phyloP scores from a whole-genome alignment of 2,329 filamentous ascomycete genomes.

The Neofusicoccum umdonicola region DNA sequence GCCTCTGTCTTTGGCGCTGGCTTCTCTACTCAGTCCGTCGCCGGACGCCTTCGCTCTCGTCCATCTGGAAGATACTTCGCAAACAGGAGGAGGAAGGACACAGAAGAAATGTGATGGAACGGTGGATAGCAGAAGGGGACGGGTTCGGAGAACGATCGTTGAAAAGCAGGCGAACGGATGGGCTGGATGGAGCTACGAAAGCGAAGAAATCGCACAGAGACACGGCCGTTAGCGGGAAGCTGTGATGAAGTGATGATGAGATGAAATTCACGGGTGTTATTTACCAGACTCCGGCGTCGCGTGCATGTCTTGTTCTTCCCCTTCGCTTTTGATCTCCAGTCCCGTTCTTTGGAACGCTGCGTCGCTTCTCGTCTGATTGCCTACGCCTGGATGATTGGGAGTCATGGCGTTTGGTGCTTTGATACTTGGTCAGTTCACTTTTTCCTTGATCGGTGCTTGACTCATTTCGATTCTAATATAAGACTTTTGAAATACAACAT shows the following conservation, averaged over 20 bases:
- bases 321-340: not conserved
- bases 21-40: not conserved
- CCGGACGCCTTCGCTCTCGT: not conserved
- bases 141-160: not conserved
- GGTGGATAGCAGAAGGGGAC: not conserved
- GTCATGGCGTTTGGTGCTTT: not conserved
- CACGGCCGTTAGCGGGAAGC: constrained; percentile 10
- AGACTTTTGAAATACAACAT: not conserved
- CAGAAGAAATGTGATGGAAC: not conserved
- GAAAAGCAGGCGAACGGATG: not conserved
- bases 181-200: not conserved
- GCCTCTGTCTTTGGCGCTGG: not conserved
- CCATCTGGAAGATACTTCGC: not conserved
- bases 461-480: not conserved
- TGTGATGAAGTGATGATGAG: constrained; percentile 15
- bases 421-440: not conserved
- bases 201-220: constrained; percentile 2
- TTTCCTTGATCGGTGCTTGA: not conserved
- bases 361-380: not conserved
- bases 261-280: constrained; percentile 15
- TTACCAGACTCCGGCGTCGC: constrained; percentile 10
- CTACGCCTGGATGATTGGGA: not conserved
- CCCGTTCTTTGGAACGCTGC: not conserved
- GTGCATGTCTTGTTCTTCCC: not conserved
- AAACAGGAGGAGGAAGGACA: not conserved